phyloP scores from a whole-genome alignment of 1,284 basidiomycete species.

The Tilletia indica region DNA sequence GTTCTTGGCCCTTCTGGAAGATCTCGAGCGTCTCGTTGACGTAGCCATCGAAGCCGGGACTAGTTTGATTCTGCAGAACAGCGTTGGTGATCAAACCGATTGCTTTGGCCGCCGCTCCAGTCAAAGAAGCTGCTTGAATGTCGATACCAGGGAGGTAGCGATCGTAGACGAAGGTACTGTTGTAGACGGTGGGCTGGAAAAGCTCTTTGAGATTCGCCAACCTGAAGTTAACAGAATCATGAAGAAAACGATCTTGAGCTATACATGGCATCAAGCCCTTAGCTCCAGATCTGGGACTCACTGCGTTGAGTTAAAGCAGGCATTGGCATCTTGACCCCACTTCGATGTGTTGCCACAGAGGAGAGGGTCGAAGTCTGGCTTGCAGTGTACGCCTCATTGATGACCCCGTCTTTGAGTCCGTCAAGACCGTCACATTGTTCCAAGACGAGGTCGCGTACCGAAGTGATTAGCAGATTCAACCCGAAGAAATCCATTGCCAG shows the following conservation, averaged over 20 bases:
- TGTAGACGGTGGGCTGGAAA: conserved; percentile 7
- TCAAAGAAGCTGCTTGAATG: not conserved
- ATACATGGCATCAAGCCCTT: too few relatives aligned
- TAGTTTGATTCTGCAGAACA: conserved; percentile 29
- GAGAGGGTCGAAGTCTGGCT: conserved; percentile 24
- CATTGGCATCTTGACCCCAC: not conserved
- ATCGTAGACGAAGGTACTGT: conserved; percentile 23
- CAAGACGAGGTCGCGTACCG: conserved; percentile 47
- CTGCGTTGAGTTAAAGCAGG: conserved; percentile 14
- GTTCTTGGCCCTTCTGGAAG: conserved; percentile 23
- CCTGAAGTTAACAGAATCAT: not conserved
- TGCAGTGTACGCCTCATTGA: conserved; percentile 43
- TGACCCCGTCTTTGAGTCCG: conserved; percentile 55
- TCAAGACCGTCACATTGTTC: conserved; percentile 57
- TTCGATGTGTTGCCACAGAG: conserved; percentile 7
- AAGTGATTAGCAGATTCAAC: not conserved
- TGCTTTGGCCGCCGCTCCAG: conserved; percentile 29
- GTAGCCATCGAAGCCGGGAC: conserved; percentile 20
- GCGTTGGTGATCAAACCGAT: conserved; percentile 48
- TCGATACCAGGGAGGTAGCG: conserved; percentile 26
- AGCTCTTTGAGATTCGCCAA: conserved; percentile 19
- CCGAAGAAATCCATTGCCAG: conserved; percentile 20
- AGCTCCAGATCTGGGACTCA: not conserved
- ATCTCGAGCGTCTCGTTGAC: conserved; percentile 25
- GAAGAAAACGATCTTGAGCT: too few relatives aligned